Percentiles rank a stretch among this genome's conserved stretches.
These are phyloP conservation scores for Oryza meridionalis DNA, from an alignment of 176 grass and related monocot genomes.

Conservation along the genomic window DNA sequence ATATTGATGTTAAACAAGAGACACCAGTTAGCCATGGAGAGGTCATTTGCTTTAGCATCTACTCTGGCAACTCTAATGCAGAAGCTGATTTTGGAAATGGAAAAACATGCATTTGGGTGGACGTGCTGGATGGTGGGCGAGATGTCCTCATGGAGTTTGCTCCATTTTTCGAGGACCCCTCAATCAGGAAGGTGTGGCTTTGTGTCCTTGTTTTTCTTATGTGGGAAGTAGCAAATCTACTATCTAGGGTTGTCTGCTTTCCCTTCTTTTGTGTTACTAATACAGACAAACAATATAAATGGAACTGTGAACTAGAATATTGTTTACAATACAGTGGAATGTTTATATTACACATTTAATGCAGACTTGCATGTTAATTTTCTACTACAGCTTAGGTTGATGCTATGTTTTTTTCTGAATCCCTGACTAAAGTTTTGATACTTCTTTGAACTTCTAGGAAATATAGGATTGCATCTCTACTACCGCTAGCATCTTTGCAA, in stretches of 20 bases:
- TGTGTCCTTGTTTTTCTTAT: constrained; percentile 12
- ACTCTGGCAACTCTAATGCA: constrained; percentile 56
- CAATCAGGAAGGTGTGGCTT: constrained; percentile 77
- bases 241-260: background rate
- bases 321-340: background rate
- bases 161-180: constrained; percentile 90
- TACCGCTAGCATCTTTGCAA: constrained; percentile 25
- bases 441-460: constrained; percentile 24
- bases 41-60: constrained; percentile 94
- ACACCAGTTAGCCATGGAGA: constrained; percentile 92
- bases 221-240: background rate
- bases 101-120: constrained; percentile 98
- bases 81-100: constrained; percentile 89
- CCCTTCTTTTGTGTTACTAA: background rate
- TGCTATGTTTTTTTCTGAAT: background rate
- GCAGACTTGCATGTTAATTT: background rate
- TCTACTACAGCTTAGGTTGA: background rate
- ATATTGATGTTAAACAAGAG: constrained; percentile 89
- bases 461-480: background rate
- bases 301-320: constrained; percentile 4
- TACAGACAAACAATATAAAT: constrained; percentile 15
- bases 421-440: constrained; percentile 14
- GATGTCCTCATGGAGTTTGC: constrained; percentile 88
- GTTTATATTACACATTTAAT: constrained; percentile 20
- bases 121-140: constrained; percentile 84